phyloP scores from a whole-genome alignment of 1,139 yeast species.

The Sugiyamaella castrensis region DNA sequence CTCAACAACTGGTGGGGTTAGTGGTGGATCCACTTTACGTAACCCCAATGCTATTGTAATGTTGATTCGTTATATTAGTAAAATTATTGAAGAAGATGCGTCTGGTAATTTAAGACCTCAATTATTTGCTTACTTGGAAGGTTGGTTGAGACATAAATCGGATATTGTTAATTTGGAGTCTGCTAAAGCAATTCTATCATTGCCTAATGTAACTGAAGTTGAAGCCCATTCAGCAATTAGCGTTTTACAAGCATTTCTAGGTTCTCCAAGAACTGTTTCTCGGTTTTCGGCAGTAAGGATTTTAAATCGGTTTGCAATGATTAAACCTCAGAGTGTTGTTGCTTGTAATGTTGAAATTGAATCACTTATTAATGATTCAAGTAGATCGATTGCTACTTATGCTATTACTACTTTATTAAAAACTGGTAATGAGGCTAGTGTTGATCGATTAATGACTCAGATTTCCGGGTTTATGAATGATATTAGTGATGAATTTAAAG shows the following conservation, averaged over 20 bases:
- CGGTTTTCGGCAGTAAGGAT: conserved; percentile 92
- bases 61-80: conserved; percentile 77
- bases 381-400: conserved; percentile 95
- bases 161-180: conserved; percentile 94
- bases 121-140: conserved; percentile 62
- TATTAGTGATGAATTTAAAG: conserved; percentile 92
- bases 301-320: conserved; percentile 78
- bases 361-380: conserved; percentile 77
- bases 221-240: conserved; percentile 62
- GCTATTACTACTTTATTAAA: conserved; percentile 94
- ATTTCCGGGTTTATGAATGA: conserved; percentile 90
- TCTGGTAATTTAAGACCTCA: conserved; percentile 36
- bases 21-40: conserved; percentile 38
- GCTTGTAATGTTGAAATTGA: conserved; percentile 81
- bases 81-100: conserved; percentile 62
- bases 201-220: conserved; percentile 59
- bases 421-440: conserved; percentile 90
- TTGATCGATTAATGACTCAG: conserved; percentile 82
- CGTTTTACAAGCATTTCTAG: conserved; percentile 70
- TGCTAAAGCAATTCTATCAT: conserved; percentile 71
- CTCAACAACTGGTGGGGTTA: conserved; percentile 47
- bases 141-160: conserved; percentile 74
- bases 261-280: conserved; percentile 88
- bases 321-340: conserved; percentile 73
- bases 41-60: conserved; percentile 69